phyloP scores from a whole-genome alignment of 2,329 filamentous ascomycete genomes.

The Alternaria panax region DNA sequence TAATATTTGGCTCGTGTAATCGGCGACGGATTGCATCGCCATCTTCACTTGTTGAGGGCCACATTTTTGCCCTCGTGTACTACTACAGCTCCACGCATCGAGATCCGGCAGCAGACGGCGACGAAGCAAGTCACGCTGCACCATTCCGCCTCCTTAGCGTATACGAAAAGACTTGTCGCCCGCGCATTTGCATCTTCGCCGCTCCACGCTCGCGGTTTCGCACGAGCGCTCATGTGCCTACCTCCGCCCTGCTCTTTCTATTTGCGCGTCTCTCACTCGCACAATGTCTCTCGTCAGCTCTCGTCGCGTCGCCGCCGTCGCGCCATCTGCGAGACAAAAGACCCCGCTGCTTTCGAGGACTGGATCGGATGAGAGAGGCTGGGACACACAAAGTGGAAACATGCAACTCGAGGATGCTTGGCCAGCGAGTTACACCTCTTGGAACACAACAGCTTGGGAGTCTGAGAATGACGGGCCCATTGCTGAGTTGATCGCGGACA shows the following conservation, averaged over 20 bases:
- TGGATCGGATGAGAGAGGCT: constrained; percentile 41
- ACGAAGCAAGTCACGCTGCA: constrained; percentile 25
- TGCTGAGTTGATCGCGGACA: constrained; percentile 34
- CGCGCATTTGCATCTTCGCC: constrained; percentile 17
- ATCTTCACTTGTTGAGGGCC: constrained; percentile 19
- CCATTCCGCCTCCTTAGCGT: constrained; percentile 6
- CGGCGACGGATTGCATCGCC: constrained; percentile 25
- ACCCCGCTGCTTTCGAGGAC: constrained; percentile 45
- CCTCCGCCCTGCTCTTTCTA: constrained; percentile 44
- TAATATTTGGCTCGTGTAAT: constrained; percentile 6
- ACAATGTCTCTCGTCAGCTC: constrained; percentile 45
- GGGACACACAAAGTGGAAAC: constrained; percentile 22
- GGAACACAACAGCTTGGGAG: constrained; percentile 28
- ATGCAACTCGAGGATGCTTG: constrained; percentile 12
- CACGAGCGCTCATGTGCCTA: constrained; percentile 48
- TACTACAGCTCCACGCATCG: constrained; percentile 24
- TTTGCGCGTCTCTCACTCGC: constrained; percentile 47
- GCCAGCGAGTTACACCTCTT: constrained; percentile 23
- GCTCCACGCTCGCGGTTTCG: constrained; percentile 35
- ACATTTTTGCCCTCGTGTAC: constrained; percentile 22
- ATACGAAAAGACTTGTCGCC: constrained; percentile 8
- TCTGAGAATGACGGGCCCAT: constrained; percentile 35
- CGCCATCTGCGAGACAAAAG: constrained; percentile 45
- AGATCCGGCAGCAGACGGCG: constrained; percentile 20
- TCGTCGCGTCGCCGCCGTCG: constrained; percentile 43